phyloP scores from a whole-genome alignment of 1,139 yeast genomes.

The Suhomyces guaymorum region DNA sequence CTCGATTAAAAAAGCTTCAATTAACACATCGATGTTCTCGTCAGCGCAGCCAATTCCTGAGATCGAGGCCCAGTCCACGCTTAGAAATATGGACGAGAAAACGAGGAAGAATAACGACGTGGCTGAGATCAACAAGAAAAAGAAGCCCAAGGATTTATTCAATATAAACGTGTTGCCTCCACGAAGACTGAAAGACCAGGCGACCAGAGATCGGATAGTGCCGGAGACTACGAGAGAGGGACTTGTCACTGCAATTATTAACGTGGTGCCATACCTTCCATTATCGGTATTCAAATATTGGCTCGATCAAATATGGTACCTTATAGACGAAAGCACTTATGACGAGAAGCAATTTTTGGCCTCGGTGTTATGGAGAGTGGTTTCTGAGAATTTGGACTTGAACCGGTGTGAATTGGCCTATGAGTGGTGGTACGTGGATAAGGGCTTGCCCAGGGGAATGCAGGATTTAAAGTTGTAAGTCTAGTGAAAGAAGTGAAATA shows the following conservation, averaged over 20 bases:
- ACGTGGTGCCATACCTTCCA: slow-evolving; percentile 57
- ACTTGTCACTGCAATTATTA: slow-evolving; percentile 47
- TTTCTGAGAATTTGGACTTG: slow-evolving; percentile 54
- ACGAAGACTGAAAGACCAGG: slow-evolving; percentile 19
- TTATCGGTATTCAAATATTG: slow-evolving; percentile 43
- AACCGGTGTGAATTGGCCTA: slow-evolving; percentile 64
- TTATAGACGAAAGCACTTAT: slow-evolving; percentile 39
- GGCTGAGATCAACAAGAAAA: slow-evolving; percentile 32
- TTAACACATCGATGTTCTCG: slow-evolving; percentile 23
- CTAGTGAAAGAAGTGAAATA: not conserved
- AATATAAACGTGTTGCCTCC: slow-evolving; percentile 24
- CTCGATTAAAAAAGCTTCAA: slow-evolving; percentile 19
- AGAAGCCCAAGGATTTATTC: slow-evolving; percentile 35
- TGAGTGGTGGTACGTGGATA: slow-evolving; percentile 60
- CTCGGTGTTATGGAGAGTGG: slow-evolving; percentile 38
- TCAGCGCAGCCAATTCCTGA: slow-evolving; percentile 45
- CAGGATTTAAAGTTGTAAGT: not conserved
- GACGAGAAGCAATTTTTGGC: slow-evolving; percentile 31
- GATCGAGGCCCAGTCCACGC: slow-evolving; percentile 39
- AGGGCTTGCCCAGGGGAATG: slow-evolving; percentile 17
- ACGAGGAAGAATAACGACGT: slow-evolving; percentile 25
- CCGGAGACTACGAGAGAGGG: slow-evolving; percentile 57
- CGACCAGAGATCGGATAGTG: slow-evolving; percentile 25
- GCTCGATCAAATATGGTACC: slow-evolving; percentile 48
- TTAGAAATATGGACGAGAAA: slow-evolving; percentile 31